These are phyloP conservation scores for Colletotrichum viniferum DNA, from an alignment of 2,329 filamentous ascomycete species.

Conservation along the genomic window DNA sequence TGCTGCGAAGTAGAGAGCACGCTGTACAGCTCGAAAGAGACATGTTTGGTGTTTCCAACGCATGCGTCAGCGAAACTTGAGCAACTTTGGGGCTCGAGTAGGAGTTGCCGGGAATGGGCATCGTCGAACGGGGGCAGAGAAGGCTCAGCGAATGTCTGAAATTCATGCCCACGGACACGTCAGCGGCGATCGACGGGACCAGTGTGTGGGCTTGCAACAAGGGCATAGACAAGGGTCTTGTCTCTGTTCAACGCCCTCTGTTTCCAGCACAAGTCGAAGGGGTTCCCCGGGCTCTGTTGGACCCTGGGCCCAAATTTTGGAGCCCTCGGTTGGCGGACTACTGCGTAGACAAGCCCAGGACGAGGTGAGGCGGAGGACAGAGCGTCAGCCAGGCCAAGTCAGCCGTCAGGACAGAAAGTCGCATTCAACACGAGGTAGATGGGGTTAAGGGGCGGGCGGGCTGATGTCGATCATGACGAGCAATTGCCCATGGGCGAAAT, in stretches of 20 bases:
- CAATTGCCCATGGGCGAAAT: neutral
- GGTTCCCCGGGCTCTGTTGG: neutral
- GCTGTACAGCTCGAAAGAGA: neutral
- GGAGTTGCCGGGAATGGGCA: neutral
- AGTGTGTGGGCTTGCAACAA: neutral
- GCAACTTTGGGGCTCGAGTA: neutral
- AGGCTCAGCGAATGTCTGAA: neutral
- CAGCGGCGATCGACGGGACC: neutral
- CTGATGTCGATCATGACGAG: slow-evolving; percentile 4
- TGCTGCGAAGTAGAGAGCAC: neutral
- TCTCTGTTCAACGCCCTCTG: neutral
- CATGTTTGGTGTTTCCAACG: neutral
- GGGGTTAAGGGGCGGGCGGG: neutral
- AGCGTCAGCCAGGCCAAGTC: neutral
- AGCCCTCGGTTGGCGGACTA: neutral
- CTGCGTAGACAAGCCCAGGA: neutral
- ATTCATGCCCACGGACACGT: neutral
- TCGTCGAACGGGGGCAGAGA: neutral
- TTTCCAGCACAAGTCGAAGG: neutral
- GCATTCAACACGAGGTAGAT: neutral
- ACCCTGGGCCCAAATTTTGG: neutral
- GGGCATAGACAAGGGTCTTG: neutral
- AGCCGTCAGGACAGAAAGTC: neutral
- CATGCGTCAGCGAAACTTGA: neutral
- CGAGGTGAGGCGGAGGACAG: slow-evolving; percentile 9